phyloP scores from a whole-genome alignment of 495 filamentous ascomycete species.

The Talaromyces liani region DNA sequence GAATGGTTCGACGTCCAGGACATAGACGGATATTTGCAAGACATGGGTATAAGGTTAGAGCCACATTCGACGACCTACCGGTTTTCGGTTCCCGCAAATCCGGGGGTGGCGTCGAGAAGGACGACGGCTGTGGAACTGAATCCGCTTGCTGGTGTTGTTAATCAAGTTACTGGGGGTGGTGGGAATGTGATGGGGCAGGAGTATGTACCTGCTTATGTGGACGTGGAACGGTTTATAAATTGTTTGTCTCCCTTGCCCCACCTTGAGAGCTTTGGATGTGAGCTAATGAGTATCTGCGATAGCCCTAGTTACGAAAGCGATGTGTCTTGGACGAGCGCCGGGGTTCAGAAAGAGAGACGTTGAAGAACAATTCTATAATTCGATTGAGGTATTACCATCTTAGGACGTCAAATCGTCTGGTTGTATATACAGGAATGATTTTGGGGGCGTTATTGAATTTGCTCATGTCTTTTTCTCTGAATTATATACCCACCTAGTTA shows the following conservation, averaged over 20 bases:
- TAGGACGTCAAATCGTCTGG: not conserved
- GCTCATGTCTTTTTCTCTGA: too few species aligned
- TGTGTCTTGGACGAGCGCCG: conserved; percentile 1
- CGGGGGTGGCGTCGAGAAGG: not conserved
- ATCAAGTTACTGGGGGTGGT: not conserved
- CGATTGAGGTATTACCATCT: conserved; percentile 3
- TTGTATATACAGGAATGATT: too few species aligned
- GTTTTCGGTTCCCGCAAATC: not conserved
- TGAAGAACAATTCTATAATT: conserved; percentile 15
- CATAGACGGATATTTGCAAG: conserved; percentile 5
- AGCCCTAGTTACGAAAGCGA: conserved; percentile 1
- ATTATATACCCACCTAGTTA: too few species aligned
- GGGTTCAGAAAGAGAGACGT: conserved; percentile 6
- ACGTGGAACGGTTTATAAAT: conserved; percentile 1
- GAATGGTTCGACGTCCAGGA: conserved; percentile 8
- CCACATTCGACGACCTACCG: not conserved
- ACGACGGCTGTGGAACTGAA: not conserved
- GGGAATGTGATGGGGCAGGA: not conserved
- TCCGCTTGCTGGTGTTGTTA: not conserved
- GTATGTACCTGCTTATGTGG: not conserved
- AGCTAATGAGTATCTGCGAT: not conserved
- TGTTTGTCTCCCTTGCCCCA: not conserved
- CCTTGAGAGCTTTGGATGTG: not conserved
- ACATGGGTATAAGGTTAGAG: not conserved
- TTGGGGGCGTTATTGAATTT: too few species aligned